A percentile compares a stretch with the other conserved stretches of the same genome.
Conservation (phyloP, 495 filamentous ascomycete species). For the Cercophora sp. region DNA sequence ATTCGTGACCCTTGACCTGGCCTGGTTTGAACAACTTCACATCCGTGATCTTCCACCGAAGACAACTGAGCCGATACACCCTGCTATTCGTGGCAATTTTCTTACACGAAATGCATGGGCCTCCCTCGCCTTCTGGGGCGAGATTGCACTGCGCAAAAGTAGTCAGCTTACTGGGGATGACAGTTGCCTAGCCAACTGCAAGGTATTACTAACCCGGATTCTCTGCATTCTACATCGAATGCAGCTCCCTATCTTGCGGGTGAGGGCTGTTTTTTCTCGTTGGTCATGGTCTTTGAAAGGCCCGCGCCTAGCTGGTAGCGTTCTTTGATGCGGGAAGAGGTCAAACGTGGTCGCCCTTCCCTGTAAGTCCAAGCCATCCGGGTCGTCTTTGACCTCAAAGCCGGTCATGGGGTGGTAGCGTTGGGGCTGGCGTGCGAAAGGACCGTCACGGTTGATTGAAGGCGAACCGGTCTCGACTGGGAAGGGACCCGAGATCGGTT, state of each 20-base stretch:
- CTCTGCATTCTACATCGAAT: constrained; percentile 52
- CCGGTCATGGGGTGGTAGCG: constrained; percentile 10
- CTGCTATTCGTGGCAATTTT: constrained; percentile 36
- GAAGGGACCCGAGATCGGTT: constrained; percentile 9
- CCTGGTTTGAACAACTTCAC: constrained; percentile 49
- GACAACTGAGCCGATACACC: constrained; percentile 44
- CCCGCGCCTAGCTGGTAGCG: constrained; percentile 38
- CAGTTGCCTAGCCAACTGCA: not conserved
- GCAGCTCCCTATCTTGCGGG: constrained; percentile 48
- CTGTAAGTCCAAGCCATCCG: constrained; percentile 12
- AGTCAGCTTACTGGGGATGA: constrained; percentile 2
- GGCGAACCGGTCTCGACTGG: constrained; percentile 5
- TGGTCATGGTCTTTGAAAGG: constrained; percentile 45
- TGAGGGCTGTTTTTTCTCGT: constrained; percentile 46
- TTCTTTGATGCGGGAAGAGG: constrained; percentile 17
- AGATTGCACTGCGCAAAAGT: constrained; percentile 37
- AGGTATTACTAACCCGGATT: constrained; percentile 42
- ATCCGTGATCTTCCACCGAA: constrained; percentile 50
- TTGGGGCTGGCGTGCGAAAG: constrained; percentile 3
- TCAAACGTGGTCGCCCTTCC: constrained; percentile 12
- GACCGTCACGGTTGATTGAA: constrained; percentile 9
- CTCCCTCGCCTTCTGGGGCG: constrained; percentile 37
- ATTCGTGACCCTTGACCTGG: constrained; percentile 46
- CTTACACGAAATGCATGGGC: constrained; percentile 46
- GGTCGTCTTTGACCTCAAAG: constrained; percentile 13